Evolutionary conservation across 495 filamentous ascomycete genomes (phyloP), one percentile per base, ranked within the genome.

Genomic region (Bombardia bombarda): DNA sequence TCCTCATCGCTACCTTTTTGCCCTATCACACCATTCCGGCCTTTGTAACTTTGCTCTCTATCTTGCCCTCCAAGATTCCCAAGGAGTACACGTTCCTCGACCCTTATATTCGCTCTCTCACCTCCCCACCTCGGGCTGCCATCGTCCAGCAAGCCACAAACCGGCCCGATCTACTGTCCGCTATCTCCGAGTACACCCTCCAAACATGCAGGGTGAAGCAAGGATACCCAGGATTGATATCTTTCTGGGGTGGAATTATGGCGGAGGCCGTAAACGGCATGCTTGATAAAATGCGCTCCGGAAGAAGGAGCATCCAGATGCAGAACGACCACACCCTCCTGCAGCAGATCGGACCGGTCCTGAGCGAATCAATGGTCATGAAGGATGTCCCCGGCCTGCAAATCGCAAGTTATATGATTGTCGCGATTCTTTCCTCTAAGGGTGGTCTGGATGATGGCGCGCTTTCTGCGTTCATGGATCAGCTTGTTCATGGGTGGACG

Each of bases 321-420:
- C 73, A 80, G 51, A 86, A 84, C 26, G 80, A 90, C 52, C 84
- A 95, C 53, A 79, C 85, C 57, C 69, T 95, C 0, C 66, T 95
- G 3, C 66, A 87, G 25, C 73, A 78, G 28, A 68, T 94, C 20
- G 70, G 89, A 3, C 86, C 89, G 9, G 72, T 85, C 2, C 61
- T 97, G 17, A 83, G 86, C 43, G 78, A 86, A 37, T 82, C 79
- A 4, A 73, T 97, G 35, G 70, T 75, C 10, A 75, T 90, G 67
- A 79, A 80, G 45, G 75, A 82, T 23, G 73, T 80, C 0, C 75
- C 87, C 0, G 84, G 90, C 41, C 67, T 95, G 31, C 79, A 86
- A 37, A 74, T 90, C 47, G 87, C 82, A 17, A 87, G 81, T 53
- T 96, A 94, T 56, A 95, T 94, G 87, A 77, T 96, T 20, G 72